Percentiles rank a stretch among this genome's conserved stretches.
These are phyloP conservation scores for Prototheca cutis DNA, from an alignment of 163 green algal genomes.

Conservation along the genomic window DNA sequence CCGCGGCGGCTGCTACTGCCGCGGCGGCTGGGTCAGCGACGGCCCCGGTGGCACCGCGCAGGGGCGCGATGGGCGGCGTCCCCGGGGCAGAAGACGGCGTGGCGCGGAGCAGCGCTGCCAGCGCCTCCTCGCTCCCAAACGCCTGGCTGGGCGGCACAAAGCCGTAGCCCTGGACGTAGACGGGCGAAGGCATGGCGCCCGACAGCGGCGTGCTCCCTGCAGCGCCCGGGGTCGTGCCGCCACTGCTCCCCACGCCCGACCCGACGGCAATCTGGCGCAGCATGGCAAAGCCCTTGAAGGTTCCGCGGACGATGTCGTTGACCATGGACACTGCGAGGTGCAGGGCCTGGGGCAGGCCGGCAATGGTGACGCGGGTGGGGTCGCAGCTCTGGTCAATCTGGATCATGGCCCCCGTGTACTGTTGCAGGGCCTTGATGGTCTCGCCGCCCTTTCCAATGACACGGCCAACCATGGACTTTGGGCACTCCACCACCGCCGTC, in stretches of 20 bases:
- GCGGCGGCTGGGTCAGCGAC: background rate
- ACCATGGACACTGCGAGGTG: conserved; percentile 46
- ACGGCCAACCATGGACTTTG: conserved; percentile 41
- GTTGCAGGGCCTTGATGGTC: conserved; percentile 50
- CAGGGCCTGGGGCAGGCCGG: conserved; percentile 30
- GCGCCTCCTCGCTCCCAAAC: background rate
- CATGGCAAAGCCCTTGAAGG: conserved; percentile 57
- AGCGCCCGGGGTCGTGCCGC: no score
- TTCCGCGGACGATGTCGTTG: conserved; percentile 52
- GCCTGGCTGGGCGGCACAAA: conserved; percentile 47
- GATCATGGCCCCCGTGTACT: conserved; percentile 43
- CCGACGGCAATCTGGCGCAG: conserved; percentile 39
- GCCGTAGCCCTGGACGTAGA: conserved; percentile 52
- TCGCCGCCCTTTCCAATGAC: conserved; percentile 51
- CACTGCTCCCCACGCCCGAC: no score
- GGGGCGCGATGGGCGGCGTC: conserved; percentile 23
- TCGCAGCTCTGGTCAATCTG: conserved; percentile 51
- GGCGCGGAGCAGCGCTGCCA: background rate
- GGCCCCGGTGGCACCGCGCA: background rate
- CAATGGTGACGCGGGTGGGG: conserved; percentile 44
- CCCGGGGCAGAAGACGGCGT: conserved; percentile 13
- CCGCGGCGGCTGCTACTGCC: no score
- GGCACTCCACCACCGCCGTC: conserved; percentile 40
- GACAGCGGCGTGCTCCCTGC: no score
- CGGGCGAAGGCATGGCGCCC: conserved; percentile 32